A percentile compares a stretch with the other conserved stretches of the same genome.
Conservation (phyloP, 2,329 filamentous ascomycete genomes). For the Colletotrichum paranaense region DNA sequence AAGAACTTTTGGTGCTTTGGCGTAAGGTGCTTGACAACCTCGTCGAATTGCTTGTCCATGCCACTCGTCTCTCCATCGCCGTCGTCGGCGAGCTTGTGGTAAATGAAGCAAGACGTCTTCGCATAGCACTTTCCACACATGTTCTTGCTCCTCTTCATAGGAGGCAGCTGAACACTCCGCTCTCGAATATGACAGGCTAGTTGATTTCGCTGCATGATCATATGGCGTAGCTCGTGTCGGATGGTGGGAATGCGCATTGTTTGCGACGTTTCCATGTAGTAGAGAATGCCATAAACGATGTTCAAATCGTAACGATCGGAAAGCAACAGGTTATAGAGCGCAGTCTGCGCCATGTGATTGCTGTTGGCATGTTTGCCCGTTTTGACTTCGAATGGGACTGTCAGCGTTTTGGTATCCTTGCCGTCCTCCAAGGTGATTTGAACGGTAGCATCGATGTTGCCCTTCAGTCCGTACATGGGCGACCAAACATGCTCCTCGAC, state of each 20-base stretch:
- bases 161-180: slow-evolving; percentile 81
- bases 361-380: slow-evolving; percentile 87
- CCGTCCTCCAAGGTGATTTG: slow-evolving; percentile 85
- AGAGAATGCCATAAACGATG: slow-evolving; percentile 89
- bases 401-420: slow-evolving; percentile 74
- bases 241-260: slow-evolving; percentile 88
- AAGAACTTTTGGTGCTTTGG: slow-evolving; percentile 85
- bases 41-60: slow-evolving; percentile 83
- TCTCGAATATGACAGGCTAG: slow-evolving; percentile 88
- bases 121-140: slow-evolving; percentile 91
- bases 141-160: slow-evolving; percentile 85
- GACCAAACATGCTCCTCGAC: slow-evolving; percentile 99
- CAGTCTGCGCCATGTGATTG: slow-evolving; percentile 91
- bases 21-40: slow-evolving; percentile 82
- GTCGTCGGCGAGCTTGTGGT: slow-evolving; percentile 89
- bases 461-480: slow-evolving; percentile 95
- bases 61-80: slow-evolving; percentile 85
- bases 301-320: slow-evolving; percentile 96
- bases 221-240: slow-evolving; percentile 89
- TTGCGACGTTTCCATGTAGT: slow-evolving; percentile 93
- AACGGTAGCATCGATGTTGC: slow-evolving; percentile 97
- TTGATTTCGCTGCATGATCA: slow-evolving; percentile 96
- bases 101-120: slow-evolving; percentile 90
- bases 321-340: slow-evolving; percentile 90
- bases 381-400: slow-evolving; percentile 95